A percentile compares a stretch with the other conserved stretches of the same genome.
Conservation (phyloP, 495 filamentous ascomycete species). For the Terfezia boudieri region DNA sequence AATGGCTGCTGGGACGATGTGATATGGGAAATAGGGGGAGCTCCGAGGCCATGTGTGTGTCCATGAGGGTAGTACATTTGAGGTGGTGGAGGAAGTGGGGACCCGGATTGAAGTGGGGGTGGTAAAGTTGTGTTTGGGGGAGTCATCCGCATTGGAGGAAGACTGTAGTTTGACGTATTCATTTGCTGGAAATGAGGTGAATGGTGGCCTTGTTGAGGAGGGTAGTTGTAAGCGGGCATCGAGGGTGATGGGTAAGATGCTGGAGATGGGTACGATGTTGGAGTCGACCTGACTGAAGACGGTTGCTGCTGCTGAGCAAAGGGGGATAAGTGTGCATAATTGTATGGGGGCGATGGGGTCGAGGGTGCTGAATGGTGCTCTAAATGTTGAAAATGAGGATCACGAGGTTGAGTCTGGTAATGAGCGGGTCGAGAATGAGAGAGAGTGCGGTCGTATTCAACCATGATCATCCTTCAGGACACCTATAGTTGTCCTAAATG, state of each 20-base stretch:
- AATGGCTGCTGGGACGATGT: slow-evolving; percentile 25
- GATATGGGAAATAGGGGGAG: slow-evolving; percentile 8
- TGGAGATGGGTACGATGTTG: slow-evolving; percentile 27
- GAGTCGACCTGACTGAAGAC: slow-evolving; percentile 14
- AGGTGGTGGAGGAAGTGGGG: slow-evolving; percentile 22
- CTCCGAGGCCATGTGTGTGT: slow-evolving; percentile 7
- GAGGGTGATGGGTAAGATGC: slow-evolving; percentile 29
- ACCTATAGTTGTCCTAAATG: neutral
- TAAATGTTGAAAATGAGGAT: slow-evolving; percentile 18
- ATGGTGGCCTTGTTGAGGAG: slow-evolving; percentile 21
- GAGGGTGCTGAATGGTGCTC: slow-evolving; percentile 19
- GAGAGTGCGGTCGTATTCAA: slow-evolving; percentile 19
- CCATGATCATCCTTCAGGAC: slow-evolving; percentile 18
- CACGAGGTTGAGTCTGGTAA: slow-evolving; percentile 9
- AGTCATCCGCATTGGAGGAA: slow-evolving; percentile 28
- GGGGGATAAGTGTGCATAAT: slow-evolving; percentile 17
- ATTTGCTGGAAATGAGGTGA: slow-evolving; percentile 26
- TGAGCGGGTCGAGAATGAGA: slow-evolving; percentile 14
- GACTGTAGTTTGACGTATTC: slow-evolving; percentile 25
- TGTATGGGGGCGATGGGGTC: slow-evolving; percentile 20
- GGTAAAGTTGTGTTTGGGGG: slow-evolving; percentile 18
- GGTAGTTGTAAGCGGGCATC: slow-evolving; percentile 24
- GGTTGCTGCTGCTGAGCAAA: slow-evolving; percentile 8
- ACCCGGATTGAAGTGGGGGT: slow-evolving; percentile 20
- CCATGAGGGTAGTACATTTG: slow-evolving; percentile 14